These are phyloP conservation scores for Flaveria robusta DNA, from an alignment of 129 eudicot genomes.

Conservation along the genomic window DNA sequence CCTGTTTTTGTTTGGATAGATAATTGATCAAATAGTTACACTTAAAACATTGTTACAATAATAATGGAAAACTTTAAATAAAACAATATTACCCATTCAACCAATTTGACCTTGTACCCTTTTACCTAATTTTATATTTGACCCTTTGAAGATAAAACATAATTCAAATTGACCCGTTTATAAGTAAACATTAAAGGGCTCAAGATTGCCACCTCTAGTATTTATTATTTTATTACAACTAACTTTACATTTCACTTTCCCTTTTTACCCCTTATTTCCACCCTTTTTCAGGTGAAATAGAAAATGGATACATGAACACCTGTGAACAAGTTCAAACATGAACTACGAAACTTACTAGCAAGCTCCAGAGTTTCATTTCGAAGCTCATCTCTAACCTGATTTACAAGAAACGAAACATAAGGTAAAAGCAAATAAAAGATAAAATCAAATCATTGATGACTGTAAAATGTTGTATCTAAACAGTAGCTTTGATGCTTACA, in stretches of 20 bases:
- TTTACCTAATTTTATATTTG: not conserved
- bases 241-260: not conserved
- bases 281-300: not conserved
- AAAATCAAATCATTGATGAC: not conserved
- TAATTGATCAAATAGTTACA: not conserved
- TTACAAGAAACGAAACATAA: not conserved
- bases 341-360: slow-evolving; percentile 53
- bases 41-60: not conserved
- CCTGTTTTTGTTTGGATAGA: not conserved
- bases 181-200: not conserved
- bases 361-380: slow-evolving; percentile 73
- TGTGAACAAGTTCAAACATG: not conserved
- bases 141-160: not conserved
- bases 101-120: not conserved
- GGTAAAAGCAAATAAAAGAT: slow-evolving; percentile 22
- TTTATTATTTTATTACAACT: not conserved
- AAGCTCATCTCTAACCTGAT: slow-evolving; percentile 77
- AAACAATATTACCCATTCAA: not conserved
- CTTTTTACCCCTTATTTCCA: not conserved
- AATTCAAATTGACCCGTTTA: not conserved
- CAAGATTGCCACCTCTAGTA: not conserved
- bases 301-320: not conserved
- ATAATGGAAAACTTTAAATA: not conserved
- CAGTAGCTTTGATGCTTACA: slow-evolving; percentile 38
- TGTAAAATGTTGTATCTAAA: not conserved